Conservation (phyloP, 345 rosid genomes). For the Arabidopsis arenosa region DNA sequence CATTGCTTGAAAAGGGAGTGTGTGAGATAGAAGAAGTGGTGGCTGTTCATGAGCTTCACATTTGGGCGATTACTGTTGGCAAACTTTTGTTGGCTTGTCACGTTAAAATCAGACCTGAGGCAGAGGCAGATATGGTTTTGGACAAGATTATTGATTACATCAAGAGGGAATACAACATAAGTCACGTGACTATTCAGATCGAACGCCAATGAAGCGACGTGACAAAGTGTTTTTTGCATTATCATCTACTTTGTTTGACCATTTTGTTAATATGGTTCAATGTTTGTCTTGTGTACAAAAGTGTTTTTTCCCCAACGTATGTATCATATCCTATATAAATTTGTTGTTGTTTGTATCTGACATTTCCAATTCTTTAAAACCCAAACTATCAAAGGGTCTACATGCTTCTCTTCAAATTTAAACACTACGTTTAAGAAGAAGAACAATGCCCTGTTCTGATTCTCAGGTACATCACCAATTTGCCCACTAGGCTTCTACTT, state of each 20-base stretch:
- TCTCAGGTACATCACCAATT: not conserved
- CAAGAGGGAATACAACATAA: constrained; percentile 48
- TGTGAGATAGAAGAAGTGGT: constrained; percentile 54
- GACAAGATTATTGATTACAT: constrained; percentile 53
- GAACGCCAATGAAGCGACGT: constrained; percentile 39
- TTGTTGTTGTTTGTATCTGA: too few species aligned
- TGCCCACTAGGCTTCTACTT: not conserved
- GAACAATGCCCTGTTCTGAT: too few species aligned
- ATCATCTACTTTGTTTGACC: not conserved
- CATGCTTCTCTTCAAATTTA: too few species aligned
- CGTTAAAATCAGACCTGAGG: constrained; percentile 58
- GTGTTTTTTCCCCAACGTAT: not conserved
- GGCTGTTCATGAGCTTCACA: constrained; percentile 64
- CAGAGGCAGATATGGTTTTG: constrained; percentile 50
- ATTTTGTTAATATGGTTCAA: not conserved
- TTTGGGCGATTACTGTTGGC: constrained; percentile 67
- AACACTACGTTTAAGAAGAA: too few species aligned
- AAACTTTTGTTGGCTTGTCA: constrained; percentile 65
- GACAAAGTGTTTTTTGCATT: not conserved
- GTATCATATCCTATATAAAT: too few species aligned
- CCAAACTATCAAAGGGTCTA: too few species aligned
- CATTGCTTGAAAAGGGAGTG: constrained; percentile 50
- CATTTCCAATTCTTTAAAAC: too few species aligned
- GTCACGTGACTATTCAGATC: constrained; percentile 65
- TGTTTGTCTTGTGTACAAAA: not conserved